Conservation (phyloP, 495 filamentous ascomycete genomes). For the Aspergillus panamensis region DNA sequence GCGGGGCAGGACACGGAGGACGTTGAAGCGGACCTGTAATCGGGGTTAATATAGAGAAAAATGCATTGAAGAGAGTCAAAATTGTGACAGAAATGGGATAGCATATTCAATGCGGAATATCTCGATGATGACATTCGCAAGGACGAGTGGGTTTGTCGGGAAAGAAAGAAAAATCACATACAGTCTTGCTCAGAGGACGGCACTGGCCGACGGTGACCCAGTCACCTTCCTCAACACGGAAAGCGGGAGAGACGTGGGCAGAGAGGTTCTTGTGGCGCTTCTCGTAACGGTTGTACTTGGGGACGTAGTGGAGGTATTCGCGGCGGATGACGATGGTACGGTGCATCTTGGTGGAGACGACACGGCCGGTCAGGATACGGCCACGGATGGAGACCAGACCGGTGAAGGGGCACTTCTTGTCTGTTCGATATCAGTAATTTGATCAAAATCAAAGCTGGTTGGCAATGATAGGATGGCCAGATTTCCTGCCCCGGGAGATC, state of each 20-base stretch:
- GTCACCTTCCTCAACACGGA: slow-evolving; percentile 99
- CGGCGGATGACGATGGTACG: slow-evolving; percentile 97
- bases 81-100: no score
- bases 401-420: slow-evolving; percentile 99
- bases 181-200: slow-evolving; percentile 96
- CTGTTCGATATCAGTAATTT: slow-evolving; percentile 50
- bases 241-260: slow-evolving; percentile 97
- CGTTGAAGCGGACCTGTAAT: slow-evolving; percentile 93
- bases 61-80: no score
- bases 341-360: slow-evolving; percentile 99
- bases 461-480: not conserved
- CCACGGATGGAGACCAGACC: slow-evolving; percentile 97
- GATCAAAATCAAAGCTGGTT: not conserved
- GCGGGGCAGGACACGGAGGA: slow-evolving; percentile 91
- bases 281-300: slow-evolving; percentile 99
- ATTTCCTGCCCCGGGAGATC: slow-evolving; percentile 6
- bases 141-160: not conserved
- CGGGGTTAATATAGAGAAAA: slow-evolving; percentile 21
- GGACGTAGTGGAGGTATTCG: slow-evolving; percentile 99
- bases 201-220: slow-evolving; percentile 99
- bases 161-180: slow-evolving; percentile 48
- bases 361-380: slow-evolving; percentile 98
- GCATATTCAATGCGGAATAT: no score
- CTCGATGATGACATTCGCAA: not conserved
- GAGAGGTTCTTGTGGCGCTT: slow-evolving; percentile 99